Conservation (phyloP, 116 monocot species). For the Papilionanthe hybrid region DNA sequence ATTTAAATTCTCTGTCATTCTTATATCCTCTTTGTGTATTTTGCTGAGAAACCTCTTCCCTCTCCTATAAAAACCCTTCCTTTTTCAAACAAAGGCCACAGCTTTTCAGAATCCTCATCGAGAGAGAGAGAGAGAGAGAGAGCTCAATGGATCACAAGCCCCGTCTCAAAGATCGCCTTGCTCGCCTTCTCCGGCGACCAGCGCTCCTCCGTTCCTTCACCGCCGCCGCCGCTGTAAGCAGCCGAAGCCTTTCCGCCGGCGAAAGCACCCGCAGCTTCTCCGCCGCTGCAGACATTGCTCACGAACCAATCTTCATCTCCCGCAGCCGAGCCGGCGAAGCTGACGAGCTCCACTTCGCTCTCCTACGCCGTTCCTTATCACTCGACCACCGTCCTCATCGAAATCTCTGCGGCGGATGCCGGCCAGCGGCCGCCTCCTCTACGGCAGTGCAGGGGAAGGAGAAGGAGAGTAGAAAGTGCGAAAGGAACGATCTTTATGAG, state of each 20-base stretch:
- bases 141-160: conserved; percentile 1
- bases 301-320: conserved; percentile 31
- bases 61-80: conserved; percentile 5
- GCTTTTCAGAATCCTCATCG: neutral
- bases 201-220: conserved; percentile 21
- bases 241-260: conserved; percentile 7
- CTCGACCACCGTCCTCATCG: conserved; percentile 10
- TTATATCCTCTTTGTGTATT: neutral
- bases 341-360: neutral
- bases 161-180: conserved; percentile 7
- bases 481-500: conserved; percentile 17
- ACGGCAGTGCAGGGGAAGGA: neutral
- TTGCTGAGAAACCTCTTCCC: neutral
- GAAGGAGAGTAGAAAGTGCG: conserved; percentile 25
- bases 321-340: neutral
- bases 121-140: neutral
- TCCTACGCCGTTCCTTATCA: conserved; percentile 20
- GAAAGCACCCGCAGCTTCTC: neutral
- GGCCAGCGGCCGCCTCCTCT: neutral
- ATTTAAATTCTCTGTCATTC: neutral
- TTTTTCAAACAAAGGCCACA: neutral
- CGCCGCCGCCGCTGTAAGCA: conserved; percentile 7
- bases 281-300: conserved; percentile 3
- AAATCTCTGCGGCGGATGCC: conserved; percentile 20
- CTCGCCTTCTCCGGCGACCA: neutral